These are phyloP conservation scores for Gamsiella multidivaricata DNA, from an alignment of 192 early-diverging fungal species.

Conservation along the genomic window DNA sequence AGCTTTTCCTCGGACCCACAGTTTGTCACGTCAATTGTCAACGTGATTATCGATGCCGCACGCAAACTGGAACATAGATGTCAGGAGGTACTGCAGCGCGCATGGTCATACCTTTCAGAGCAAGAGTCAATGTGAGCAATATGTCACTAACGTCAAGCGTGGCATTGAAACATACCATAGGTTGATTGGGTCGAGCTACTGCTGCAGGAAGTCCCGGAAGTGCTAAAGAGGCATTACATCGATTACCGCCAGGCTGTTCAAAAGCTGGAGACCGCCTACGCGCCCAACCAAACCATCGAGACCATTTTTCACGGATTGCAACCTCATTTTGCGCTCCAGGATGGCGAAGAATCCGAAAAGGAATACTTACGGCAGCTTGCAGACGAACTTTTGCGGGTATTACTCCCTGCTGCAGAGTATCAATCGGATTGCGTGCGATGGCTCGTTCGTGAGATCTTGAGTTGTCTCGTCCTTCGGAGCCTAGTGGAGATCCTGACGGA, in stretches of 20 bases:
- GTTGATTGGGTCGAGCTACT: conserved; percentile 61
- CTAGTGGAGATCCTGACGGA: conserved; percentile 58
- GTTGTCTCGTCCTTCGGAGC: conserved; percentile 55
- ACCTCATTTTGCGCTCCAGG: conserved; percentile 60
- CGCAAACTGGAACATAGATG: conserved; percentile 53
- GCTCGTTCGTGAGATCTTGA: conserved; percentile 60
- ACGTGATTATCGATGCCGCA: conserved; percentile 45
- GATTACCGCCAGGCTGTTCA: conserved; percentile 59
- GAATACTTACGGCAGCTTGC: conserved; percentile 60
- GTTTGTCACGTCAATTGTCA: conserved; percentile 49
- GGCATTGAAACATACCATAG: conserved; percentile 13
- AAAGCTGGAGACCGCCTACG: conserved; percentile 55
- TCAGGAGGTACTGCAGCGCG: conserved; percentile 51
- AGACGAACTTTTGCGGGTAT: conserved; percentile 49
- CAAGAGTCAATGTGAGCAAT: too few relatives aligned
- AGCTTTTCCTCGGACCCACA: conserved; percentile 59
- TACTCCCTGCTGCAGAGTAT: conserved; percentile 56
- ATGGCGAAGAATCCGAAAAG: conserved; percentile 53
- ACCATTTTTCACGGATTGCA: conserved; percentile 64
- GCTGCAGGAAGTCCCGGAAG: conserved; percentile 56
- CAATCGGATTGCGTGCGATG: conserved; percentile 58
- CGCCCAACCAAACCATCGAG: conserved; percentile 52
- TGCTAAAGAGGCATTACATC: conserved; percentile 57
- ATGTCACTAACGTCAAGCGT: too few relatives aligned
- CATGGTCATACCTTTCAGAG: too few relatives aligned